Conservation (phyloP, 495 filamentous ascomycete genomes). For the Xylaria curta region DNA sequence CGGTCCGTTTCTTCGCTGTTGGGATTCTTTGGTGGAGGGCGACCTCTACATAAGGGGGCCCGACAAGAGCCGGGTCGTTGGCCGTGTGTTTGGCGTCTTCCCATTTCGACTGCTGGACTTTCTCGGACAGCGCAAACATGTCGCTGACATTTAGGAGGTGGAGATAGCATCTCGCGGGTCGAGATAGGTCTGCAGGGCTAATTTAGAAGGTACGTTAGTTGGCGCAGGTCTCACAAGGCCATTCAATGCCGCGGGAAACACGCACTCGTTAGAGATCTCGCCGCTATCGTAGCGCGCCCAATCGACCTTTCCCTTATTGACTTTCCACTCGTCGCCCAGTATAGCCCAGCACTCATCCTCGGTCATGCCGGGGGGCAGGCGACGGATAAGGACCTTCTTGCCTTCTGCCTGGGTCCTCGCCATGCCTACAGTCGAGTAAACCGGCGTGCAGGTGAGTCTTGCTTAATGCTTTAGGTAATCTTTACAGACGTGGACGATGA, state of each 20-base stretch:
- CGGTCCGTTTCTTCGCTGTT: slow-evolving; percentile 68
- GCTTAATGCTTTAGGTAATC: not conserved
- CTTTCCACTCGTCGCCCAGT: slow-evolving; percentile 84
- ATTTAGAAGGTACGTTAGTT: slow-evolving; percentile 6
- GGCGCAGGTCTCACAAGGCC: not conserved
- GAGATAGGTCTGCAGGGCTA: slow-evolving; percentile 79
- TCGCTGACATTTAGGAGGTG: slow-evolving; percentile 69
- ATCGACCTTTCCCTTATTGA: slow-evolving; percentile 79
- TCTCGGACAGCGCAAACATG: slow-evolving; percentile 66
- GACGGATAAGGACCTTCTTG: slow-evolving; percentile 83
- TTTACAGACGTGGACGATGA: not conserved
- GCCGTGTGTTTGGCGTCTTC: slow-evolving; percentile 74
- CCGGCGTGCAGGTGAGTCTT: not conserved
- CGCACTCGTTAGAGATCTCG: slow-evolving; percentile 86
- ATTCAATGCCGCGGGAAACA: slow-evolving; percentile 27
- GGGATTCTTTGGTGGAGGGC: slow-evolving; percentile 83
- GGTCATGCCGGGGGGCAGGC: slow-evolving; percentile 85
- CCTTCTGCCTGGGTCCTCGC: slow-evolving; percentile 67
- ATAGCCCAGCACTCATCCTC: slow-evolving; percentile 75
- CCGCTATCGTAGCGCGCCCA: slow-evolving; percentile 80
- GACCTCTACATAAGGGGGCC: slow-evolving; percentile 79
- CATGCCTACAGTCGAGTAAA: not conserved
- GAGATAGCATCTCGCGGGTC: slow-evolving; percentile 78
- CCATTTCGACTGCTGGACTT: slow-evolving; percentile 68
- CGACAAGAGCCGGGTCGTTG: slow-evolving; percentile 70